phyloP scores from a whole-genome alignment of 1,139 yeast species.

The Protomyces arabidopsidicola region DNA sequence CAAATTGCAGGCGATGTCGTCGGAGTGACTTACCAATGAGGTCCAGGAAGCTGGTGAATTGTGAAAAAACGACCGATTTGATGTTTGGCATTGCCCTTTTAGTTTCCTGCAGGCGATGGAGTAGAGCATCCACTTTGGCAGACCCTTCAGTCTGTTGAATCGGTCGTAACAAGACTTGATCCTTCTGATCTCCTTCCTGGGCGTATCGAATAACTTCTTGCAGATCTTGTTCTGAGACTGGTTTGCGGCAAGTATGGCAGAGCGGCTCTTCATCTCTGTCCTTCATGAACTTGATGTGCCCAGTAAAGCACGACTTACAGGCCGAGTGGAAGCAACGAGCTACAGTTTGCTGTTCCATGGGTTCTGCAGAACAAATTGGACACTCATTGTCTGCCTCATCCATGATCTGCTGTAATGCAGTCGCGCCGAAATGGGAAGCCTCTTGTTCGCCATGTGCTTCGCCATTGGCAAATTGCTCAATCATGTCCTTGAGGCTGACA shows the following conservation, averaged over 20 bases:
- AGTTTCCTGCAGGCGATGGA: conserved; percentile 54
- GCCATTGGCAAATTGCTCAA: conserved; percentile 33
- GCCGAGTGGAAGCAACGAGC: conserved; percentile 80
- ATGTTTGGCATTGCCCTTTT: conserved; percentile 56
- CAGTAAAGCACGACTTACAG: conserved; percentile 68
- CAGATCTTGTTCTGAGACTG: conserved; percentile 36
- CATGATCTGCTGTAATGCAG: conserved; percentile 40
- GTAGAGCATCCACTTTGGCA: conserved; percentile 68
- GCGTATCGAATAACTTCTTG: conserved; percentile 36
- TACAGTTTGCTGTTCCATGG: conserved; percentile 55
- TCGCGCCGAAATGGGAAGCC: conserved; percentile 40
- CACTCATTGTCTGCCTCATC: conserved; percentile 62
- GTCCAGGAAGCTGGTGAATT: conserved; percentile 79
- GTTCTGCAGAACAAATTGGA: conserved; percentile 71
- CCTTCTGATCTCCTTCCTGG: conserved; percentile 29
- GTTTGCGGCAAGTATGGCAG: conserved; percentile 44
- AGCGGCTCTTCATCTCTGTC: conserved; percentile 38
- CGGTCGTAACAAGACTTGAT: conserved; percentile 36
- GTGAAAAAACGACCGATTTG: conserved; percentile 84
- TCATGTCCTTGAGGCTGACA: conserved; percentile 35
- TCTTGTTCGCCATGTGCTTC: conserved; percentile 32
- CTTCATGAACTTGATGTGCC: conserved; percentile 52
- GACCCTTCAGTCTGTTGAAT: conserved; percentile 42
- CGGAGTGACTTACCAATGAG: conserved; percentile 61
- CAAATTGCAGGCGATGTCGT: conserved; percentile 47